Base-by-base conservation (phyloP, 75 land plant species). In the Pseudotsuga menziesii region DNA sequence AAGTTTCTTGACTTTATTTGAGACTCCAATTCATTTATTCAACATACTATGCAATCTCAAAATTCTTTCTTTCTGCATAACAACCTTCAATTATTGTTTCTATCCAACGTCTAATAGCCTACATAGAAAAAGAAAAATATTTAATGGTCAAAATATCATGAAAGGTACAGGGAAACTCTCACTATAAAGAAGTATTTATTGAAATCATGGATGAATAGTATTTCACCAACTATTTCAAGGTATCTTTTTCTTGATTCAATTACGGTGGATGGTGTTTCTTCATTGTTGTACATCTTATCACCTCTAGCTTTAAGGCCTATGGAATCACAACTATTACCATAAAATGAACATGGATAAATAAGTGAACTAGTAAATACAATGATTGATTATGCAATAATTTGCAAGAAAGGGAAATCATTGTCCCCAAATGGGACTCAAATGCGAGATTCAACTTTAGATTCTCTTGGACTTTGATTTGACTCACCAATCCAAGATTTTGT, bases 91-190 rank as follows among this genome's bases (percentile, higher is more conserved):
- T n/a, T n/a, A n/a, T n/a, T n/a, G n/a, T n/a, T 32, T 72, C 83
- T 63, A 73, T 92, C 26, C 97, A 88, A 58, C 62, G 71, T 20
- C 26, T 89, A 25, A 78, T 97, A 79, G 87, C 95, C 16, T 93
- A 89, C 74, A 80, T 88, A 75, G 93, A n/a, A 85, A 52, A 90
- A 80, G 73, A 93, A 92, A 78, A 80, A 83, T 58, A 82, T 97
- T 75, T 92, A 94, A 77, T 97, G 99, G 99, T 98, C 99, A 60
- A 97, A 85, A 80, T 85, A 95, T 54, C 84, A 78, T 72, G 95
- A 92, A 35, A 94, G 93, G 77, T 82, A 36, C 75, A 86, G 89
- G 73, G 62, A 80, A 62, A 78, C 73, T 23, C 63, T 77, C 15
- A 79, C 83, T 79, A 91, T 84, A 75, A 97, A 87, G 80, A 84